Percentiles rank a stretch among this genome's conserved stretches.
These are phyloP conservation scores for Lichtheimia ornata DNA, from an alignment of 371 early-diverging fungal genomes.

Conservation along the genomic window DNA sequence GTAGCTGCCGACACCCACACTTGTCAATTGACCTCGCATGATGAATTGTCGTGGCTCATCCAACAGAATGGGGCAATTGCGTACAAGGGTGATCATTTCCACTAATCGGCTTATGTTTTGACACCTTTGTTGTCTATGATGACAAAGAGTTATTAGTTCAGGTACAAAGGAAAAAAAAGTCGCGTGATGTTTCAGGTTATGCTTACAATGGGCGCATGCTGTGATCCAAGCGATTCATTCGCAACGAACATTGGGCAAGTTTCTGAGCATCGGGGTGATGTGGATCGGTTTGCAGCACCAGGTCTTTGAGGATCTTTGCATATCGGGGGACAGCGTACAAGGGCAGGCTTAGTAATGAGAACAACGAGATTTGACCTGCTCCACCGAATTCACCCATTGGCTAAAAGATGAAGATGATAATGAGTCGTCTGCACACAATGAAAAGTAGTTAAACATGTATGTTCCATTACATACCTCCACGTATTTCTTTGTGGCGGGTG, in stretches of 20 bases:
- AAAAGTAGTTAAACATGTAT: neutral
- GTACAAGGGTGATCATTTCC: slow-evolving; percentile 15
- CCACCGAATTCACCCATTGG: slow-evolving; percentile 12
- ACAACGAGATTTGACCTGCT: slow-evolving; percentile 14
- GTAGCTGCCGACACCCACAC: slow-evolving; percentile 7
- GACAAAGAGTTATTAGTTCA: neutral
- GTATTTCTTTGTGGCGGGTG: slow-evolving; percentile 15
- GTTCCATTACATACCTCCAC: slow-evolving; percentile 17
- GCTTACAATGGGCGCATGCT: slow-evolving; percentile 21
- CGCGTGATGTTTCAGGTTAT: slow-evolving; percentile 1
- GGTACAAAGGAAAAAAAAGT: neutral
- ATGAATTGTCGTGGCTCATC: slow-evolving; percentile 23
- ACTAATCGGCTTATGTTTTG: slow-evolving; percentile 19
- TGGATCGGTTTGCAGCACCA: slow-evolving; percentile 20
- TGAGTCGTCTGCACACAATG: neutral
- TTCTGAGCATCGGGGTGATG: slow-evolving; percentile 27
- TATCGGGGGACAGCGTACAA: slow-evolving; percentile 20
- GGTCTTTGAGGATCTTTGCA: slow-evolving; percentile 15
- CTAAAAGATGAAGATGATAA: neutral
- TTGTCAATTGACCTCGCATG: slow-evolving; percentile 16
- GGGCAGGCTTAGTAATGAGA: slow-evolving; percentile 18
- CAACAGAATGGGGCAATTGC: slow-evolving; percentile 20
- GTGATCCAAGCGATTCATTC: slow-evolving; percentile 13
- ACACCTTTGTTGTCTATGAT: slow-evolving; percentile 14
- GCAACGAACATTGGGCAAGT: slow-evolving; percentile 13